Evolutionary conservation across 2,329 filamentous ascomycete species (phyloP), one percentile per base, ranked within the genome.

Genomic region (Pseudocercospora fijiensis): DNA sequence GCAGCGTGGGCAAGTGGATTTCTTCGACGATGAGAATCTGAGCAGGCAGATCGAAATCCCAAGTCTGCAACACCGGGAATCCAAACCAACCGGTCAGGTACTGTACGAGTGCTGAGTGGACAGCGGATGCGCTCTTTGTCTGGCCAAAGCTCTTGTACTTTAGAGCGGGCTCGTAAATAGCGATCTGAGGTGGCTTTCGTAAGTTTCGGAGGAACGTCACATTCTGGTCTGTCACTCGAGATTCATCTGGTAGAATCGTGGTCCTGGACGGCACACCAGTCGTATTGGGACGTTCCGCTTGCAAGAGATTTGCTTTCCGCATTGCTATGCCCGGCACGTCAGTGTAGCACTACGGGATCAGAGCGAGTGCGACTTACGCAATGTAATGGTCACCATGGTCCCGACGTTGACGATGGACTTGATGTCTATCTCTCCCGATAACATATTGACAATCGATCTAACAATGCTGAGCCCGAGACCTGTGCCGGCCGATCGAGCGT

Each of bases 401-500:
- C 71, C 71, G 11, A 68, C 63, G n/a, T 69, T 69, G 49, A 68
- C 55, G 8, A 70, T 67, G 1, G 67, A 70, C 37, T 69, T 79
- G 53, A 89, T 80, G 16, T 84, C 80, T 52, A 90, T 86, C 11
- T 79, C 81, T 0, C 88, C 88, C 20, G 82, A 80, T 0, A 90
- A 76, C 43, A 84, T 82, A 49, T 83, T 82, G n/a, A 89, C 82
- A 4, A 90, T 84, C 7, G 58, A 74, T 66, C 70, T 79, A 74
- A 90, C 88, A 8, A 91, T 84, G 45, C 85, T 87, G 28, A 91
- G 75, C 0, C 89, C 88, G 0, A 91, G 78, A 0, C 88, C 88
- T 0, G 85, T 85, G 0, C 88, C 88, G 0, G 84, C 82, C 0
- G 83, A 79, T 1, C 89, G 75, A 0, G 79, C 75, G 55, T 89